Conservation (phyloP, 257 asterid species). For the Knoxia roxburghii region DNA sequence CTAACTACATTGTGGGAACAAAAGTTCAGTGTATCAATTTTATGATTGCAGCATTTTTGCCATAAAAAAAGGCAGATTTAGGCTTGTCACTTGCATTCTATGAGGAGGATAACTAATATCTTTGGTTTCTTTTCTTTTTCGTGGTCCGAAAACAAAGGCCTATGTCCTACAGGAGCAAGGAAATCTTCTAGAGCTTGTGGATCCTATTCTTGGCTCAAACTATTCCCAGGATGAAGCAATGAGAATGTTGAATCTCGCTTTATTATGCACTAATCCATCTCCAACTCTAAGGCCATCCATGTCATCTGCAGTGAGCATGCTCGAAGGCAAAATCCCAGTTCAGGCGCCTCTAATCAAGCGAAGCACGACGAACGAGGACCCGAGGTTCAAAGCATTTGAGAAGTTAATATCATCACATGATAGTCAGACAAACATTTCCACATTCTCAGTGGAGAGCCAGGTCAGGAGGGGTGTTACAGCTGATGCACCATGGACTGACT, state of each 20-base stretch:
- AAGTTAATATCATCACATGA: conserved; percentile 53
- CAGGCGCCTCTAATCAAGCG: conserved; percentile 73
- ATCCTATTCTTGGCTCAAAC: conserved; percentile 56
- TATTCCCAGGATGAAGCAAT: conserved; percentile 54
- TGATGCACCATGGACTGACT: conserved; percentile 74
- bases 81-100: background rate
- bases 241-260: conserved; percentile 57
- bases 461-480: conserved; percentile 41
- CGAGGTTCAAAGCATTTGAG: conserved; percentile 64
- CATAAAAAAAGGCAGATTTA: too few relatives aligned
- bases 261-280: conserved; percentile 70
- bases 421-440: conserved; percentile 46
- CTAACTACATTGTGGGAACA: background rate
- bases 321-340: conserved; percentile 63
- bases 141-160: conserved; percentile 41
- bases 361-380: conserved; percentile 28
- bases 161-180: conserved; percentile 86
- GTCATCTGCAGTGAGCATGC: conserved; percentile 84
- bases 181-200: conserved; percentile 73
- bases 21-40: background rate
- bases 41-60: background rate
- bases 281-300: conserved; percentile 75
- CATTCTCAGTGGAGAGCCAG: conserved; percentile 39
- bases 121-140: background rate
- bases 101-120: background rate